Conservation (phyloP, 1,139 yeast species). For the Magnusiomyces clavatus region DNA sequence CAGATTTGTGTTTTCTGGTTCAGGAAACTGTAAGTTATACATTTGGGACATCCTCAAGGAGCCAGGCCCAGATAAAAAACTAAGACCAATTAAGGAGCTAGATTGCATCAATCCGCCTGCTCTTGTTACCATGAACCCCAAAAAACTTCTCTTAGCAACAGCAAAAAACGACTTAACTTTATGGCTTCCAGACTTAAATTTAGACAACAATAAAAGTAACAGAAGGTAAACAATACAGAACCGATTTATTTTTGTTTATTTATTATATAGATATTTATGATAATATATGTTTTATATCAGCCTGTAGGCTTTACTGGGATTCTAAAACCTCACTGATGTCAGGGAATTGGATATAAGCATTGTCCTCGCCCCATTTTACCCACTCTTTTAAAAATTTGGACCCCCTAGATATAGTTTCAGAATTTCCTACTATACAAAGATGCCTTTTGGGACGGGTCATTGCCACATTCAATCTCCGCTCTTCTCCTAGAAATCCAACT, state of each 20-base stretch:
- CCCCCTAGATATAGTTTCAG: slow-evolving; percentile 43
- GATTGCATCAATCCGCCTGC: slow-evolving; percentile 34
- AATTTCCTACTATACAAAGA: slow-evolving; percentile 77
- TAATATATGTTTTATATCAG: background rate
- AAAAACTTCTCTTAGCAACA: slow-evolving; percentile 65
- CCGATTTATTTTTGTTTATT: background rate
- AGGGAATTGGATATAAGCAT: slow-evolving; percentile 66
- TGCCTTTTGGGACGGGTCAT: slow-evolving; percentile 87
- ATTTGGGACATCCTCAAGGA: slow-evolving; percentile 51
- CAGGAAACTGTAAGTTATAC: slow-evolving; percentile 49
- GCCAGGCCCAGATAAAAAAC: slow-evolving; percentile 24
- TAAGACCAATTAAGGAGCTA: slow-evolving; percentile 26
- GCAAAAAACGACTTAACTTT: slow-evolving; percentile 53
- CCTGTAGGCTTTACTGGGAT: slow-evolving; percentile 1
- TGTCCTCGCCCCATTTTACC: slow-evolving; percentile 64
- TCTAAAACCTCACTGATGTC: slow-evolving; percentile 30
- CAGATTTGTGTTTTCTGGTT: slow-evolving; percentile 53
- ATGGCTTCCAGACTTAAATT: slow-evolving; percentile 32
- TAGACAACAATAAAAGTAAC: background rate
- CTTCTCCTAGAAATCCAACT: slow-evolving; percentile 71
- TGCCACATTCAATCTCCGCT: slow-evolving; percentile 69
- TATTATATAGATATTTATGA: background rate
- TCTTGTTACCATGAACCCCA: slow-evolving; percentile 70
- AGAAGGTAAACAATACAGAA: too few relatives aligned
- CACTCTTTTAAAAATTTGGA: slow-evolving; percentile 43